Conservation (phyloP, 305 asterid species). For the Fraxinus ornus region DNA sequence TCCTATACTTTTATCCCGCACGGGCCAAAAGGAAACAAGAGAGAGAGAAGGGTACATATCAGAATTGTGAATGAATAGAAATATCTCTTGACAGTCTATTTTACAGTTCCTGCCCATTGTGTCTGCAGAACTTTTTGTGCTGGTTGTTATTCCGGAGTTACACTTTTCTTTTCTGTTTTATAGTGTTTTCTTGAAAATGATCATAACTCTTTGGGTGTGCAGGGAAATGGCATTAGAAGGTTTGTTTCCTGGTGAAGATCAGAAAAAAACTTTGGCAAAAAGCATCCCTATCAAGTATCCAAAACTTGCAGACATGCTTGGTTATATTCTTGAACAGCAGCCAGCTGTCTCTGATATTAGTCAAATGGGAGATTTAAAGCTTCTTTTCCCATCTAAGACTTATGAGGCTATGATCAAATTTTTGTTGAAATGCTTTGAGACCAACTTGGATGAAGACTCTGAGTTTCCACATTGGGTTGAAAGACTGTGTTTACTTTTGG, state of each 20-base stretch:
- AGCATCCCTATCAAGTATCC: constrained; percentile 58
- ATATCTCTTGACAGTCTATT: not conserved
- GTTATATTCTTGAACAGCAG: constrained; percentile 71
- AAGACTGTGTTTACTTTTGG: constrained; percentile 67
- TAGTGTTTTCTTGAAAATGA: constrained; percentile 16
- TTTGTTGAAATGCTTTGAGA: constrained; percentile 88
- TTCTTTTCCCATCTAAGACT: constrained; percentile 71
- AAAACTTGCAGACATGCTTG: constrained; percentile 75
- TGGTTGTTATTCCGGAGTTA: constrained; percentile 8
- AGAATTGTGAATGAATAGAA: not conserved
- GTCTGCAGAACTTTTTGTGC: constrained; percentile 15
- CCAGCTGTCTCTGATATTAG: constrained; percentile 55
- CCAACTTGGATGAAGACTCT: constrained; percentile 42
- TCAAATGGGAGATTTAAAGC: constrained; percentile 52
- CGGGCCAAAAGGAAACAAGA: constrained; percentile 7
- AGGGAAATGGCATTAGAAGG: constrained; percentile 99
- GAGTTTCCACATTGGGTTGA: constrained; percentile 52
- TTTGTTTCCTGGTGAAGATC: constrained; percentile 84
- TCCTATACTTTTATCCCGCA: constrained; percentile 5
- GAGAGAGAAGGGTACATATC: not conserved
- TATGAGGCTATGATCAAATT: constrained; percentile 83
- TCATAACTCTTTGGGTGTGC: constrained; percentile 24
- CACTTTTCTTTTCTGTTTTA: constrained; percentile 10
- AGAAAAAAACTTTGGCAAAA: constrained; percentile 45
- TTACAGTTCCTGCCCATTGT: constrained; percentile 1